phyloP scores from a whole-genome alignment of 2,329 filamentous ascomycete genomes.

The Trichophyton benhamiae region DNA sequence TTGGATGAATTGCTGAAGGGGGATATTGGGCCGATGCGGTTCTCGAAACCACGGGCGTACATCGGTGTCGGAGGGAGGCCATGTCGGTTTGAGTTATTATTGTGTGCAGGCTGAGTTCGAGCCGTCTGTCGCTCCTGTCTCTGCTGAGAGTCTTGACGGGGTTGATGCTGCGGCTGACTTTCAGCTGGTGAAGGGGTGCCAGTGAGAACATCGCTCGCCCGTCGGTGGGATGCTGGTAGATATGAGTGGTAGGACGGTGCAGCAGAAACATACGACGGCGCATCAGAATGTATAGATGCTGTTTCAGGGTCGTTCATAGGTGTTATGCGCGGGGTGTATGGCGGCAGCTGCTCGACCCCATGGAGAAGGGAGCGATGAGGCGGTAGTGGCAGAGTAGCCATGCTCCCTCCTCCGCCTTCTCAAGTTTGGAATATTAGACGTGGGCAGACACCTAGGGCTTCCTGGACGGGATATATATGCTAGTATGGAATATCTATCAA shows the following conservation, averaged over 20 bases:
- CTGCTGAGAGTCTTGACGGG: not conserved
- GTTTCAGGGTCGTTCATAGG: slow-evolving; percentile 47
- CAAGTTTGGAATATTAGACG: not conserved
- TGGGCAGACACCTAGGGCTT: not conserved
- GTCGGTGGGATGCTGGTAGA: slow-evolving; percentile 9
- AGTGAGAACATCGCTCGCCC: slow-evolving; percentile 6
- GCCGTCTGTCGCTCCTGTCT: slow-evolving; percentile 21
- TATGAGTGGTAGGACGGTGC: slow-evolving; percentile 51
- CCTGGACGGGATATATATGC: not conserved
- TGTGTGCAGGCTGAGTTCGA: not conserved
- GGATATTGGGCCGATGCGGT: not conserved
- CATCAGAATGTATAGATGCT: slow-evolving; percentile 52
- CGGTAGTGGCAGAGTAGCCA: slow-evolving; percentile 10
- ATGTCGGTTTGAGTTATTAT: not conserved
- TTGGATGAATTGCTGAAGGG: slow-evolving; percentile 12
- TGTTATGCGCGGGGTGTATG: slow-evolving; percentile 13
- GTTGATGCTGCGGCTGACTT: slow-evolving; percentile 10
- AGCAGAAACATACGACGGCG: slow-evolving; percentile 58
- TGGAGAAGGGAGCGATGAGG: slow-evolving; percentile 14
- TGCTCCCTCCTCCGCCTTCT: not conserved
- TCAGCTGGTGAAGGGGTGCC: not conserved
- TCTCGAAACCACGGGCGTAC: slow-evolving; percentile 40
- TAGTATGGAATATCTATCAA: not conserved
- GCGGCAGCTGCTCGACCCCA: slow-evolving; percentile 12
- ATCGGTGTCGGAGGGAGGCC: slow-evolving; percentile 17